Conservation (phyloP, 768 basidiomycete genomes). For the Phanerochaete sordida region DNA sequence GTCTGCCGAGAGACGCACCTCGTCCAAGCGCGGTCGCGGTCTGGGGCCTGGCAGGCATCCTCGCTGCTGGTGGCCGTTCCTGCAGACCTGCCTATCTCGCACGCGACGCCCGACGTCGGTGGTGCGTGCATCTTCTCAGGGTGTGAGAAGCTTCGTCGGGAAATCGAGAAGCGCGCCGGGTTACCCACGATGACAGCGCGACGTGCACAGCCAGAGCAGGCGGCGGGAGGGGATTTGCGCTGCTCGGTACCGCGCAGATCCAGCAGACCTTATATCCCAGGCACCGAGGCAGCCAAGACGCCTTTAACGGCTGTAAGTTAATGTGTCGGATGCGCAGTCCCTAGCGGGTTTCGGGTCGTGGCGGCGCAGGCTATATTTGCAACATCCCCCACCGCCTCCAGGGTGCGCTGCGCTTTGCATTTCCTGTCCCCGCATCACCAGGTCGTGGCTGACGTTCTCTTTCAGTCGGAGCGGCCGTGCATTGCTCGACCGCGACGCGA, state of each 20-base stretch:
- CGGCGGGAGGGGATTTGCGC: not conserved
- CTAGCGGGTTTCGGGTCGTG: not conserved
- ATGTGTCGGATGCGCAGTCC: not conserved
- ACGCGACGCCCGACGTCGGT: not conserved
- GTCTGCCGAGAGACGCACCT: not conserved
- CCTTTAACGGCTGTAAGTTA: no score
- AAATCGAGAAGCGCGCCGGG: not conserved
- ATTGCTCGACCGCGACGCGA: no score
- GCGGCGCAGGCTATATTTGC: not conserved
- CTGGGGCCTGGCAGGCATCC: not conserved
- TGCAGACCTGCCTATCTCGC: slow-evolving; percentile 8
- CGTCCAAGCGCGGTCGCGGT: not conserved
- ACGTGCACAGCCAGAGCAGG: not conserved
- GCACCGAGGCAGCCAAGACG: not conserved
- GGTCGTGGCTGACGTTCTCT: no score
- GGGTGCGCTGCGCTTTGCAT: no score
- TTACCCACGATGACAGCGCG: not conserved
- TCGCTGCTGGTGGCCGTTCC: not conserved
- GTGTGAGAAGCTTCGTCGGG: not conserved
- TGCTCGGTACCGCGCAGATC: not conserved
- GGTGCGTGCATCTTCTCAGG: not conserved
- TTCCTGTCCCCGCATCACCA: no score
- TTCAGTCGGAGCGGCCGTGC: no score
- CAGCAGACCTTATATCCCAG: not conserved
- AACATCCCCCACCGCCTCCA: not conserved